Percentiles rank a stretch among this genome's conserved stretches.
These are phyloP conservation scores for Tanacetum coccineum DNA, from an alignment of 129 eudicot species.

Conservation along the genomic window DNA sequence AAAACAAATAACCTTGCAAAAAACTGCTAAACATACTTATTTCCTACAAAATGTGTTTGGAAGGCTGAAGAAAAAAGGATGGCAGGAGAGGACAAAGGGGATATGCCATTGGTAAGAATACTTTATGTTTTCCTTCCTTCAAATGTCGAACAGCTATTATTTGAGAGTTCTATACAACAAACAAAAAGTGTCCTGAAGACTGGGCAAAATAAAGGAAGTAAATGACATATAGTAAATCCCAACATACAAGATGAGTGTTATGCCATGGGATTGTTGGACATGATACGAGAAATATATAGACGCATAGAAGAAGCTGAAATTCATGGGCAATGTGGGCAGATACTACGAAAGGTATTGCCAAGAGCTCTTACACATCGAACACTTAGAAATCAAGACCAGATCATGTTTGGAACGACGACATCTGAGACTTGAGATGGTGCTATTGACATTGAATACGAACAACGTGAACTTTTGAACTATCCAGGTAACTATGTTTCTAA, in stretches of 20 bases:
- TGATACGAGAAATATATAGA: background rate
- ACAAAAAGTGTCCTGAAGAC: background rate
- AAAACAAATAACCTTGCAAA: background rate
- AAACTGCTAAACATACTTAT: background rate
- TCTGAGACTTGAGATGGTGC: no score
- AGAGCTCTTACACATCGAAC: background rate
- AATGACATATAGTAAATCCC: background rate
- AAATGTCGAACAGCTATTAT: background rate
- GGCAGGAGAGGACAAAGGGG: background rate
- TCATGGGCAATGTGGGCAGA: background rate
- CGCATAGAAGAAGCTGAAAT: background rate
- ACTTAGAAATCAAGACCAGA: background rate
- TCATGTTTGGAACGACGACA: background rate
- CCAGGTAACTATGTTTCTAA: no score
- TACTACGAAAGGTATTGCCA: background rate
- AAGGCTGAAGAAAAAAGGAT: background rate
- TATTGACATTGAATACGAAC: no score
- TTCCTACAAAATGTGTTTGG: background rate
- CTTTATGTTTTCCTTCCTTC: background rate
- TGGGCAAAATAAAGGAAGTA: background rate
- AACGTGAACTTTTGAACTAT: no score
- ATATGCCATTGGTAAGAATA: background rate
- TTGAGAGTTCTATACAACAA: background rate
- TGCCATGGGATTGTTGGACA: background rate
- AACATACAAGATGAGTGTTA: background rate